Evolutionary conservation across 345 rosid species (phyloP), one percentile per base, ranked within the genome.

Genomic region (Ailanthus altissimus): DNA sequence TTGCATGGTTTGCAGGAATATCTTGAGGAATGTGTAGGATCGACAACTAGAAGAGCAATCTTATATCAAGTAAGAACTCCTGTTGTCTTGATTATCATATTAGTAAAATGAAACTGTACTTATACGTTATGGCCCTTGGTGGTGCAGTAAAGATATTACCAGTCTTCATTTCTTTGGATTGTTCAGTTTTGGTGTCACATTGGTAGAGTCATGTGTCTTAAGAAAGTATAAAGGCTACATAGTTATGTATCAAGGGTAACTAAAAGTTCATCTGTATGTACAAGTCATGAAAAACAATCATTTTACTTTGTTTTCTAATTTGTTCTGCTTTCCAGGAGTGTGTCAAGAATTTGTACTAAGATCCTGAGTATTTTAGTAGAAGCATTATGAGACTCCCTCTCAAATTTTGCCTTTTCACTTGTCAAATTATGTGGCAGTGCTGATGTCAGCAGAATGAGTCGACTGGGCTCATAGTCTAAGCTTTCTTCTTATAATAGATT

Each of bases 11-110:
- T 80, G 83, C 91, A 90, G 93, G 95, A 89, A 76, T 96, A 87
- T 84, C 88, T 96, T 74, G 91, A 92, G 65, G 99, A 96, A 80
- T 60, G 21, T 49, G 78, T 96, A 43, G 98, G 97, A 32, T 74
- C 83, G 20, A 73, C 53, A 76, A 90, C 91, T 68, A 87, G 99
- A 80, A 82, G 97, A 75, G 82, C 85, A 76, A 81, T 92, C 45
- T 84, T 96, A 77, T 91, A 94, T 85, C 89, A 90, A 84, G 99
- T 96, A 80, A 75, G 88, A 70, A 70, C 36, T 46, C 46, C 61
- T 46, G 36, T 51, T 20, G 10, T 38, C 6, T 79, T 62, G 45
- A 46, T 65, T 18, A 21, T 64, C 75, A 28, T 66, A 3, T 58
- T 9, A 42, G 28, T 45, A n/a, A 76, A 59, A 28, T 40, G 38